Conservation (phyloP, 108 stramenopile genomes). For the Fistulifera solaris region DNA sequence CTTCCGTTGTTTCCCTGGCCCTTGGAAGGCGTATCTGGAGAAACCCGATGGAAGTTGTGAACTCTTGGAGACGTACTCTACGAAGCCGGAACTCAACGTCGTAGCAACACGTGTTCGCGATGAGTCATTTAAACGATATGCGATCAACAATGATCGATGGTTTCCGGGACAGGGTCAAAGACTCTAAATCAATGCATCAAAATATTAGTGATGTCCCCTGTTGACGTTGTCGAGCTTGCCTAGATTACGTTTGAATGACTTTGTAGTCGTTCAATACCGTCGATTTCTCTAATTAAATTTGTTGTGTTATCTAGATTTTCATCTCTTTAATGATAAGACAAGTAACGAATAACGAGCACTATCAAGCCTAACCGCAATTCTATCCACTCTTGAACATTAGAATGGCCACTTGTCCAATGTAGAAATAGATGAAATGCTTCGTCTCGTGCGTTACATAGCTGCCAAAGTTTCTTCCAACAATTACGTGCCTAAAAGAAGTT, state of each 20-base stretch:
- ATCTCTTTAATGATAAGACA: too few relatives aligned
- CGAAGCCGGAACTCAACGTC: constrained; percentile 63
- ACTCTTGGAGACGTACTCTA: constrained; percentile 60
- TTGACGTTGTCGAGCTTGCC: too few relatives aligned
- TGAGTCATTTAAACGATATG: constrained; percentile 76
- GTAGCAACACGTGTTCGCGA: constrained; percentile 75
- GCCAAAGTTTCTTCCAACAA: constrained; percentile 68
- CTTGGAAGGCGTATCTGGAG: constrained; percentile 82
- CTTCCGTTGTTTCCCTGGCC: constrained; percentile 69
- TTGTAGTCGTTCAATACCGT: too few relatives aligned
- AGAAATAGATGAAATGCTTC: constrained; percentile 99
- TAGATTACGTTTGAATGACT: too few relatives aligned
- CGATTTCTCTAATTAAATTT: too few relatives aligned
- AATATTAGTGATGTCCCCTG: too few relatives aligned
- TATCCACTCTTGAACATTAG: constrained; percentile 98
- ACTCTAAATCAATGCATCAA: too few relatives aligned
- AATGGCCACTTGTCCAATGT: constrained; percentile 98
- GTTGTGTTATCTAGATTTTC: too few relatives aligned
- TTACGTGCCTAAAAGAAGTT: constrained; percentile 53
- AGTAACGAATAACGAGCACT: too few relatives aligned
- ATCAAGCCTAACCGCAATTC: too few relatives aligned
- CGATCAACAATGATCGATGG: constrained; percentile 86
- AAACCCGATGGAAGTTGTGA: constrained; percentile 76
- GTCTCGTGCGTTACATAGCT: constrained; percentile 85
- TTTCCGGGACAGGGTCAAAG: constrained; percentile 39